A percentile compares a stretch with the other conserved stretches of the same genome.
Evolutionary conservation across 495 filamentous ascomycete genomes (phyloP).

Genomic region (Xylaria sp.): DNA sequence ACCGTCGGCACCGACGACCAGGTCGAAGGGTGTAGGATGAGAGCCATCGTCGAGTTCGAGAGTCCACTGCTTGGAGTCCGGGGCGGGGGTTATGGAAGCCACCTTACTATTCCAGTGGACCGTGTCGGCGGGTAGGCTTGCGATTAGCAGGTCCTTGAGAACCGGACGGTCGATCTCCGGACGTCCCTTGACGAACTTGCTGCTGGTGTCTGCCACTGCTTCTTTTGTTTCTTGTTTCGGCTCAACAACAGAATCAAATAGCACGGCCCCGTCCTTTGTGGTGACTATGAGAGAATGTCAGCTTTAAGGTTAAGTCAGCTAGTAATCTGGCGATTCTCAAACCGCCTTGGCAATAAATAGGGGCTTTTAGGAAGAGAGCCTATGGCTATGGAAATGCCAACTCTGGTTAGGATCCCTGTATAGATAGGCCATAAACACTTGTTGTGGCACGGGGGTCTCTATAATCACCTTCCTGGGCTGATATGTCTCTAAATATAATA

Average conservation of each 20-base stretch:
- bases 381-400: too few relatives aligned
- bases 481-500: too few relatives aligned
- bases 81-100: conserved; percentile 25
- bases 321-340: background rate
- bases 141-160: conserved; percentile 51
- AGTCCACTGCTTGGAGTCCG: conserved; percentile 34
- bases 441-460: too few relatives aligned
- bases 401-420: too few relatives aligned
- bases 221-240: background rate
- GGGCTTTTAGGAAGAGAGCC: too few relatives aligned
- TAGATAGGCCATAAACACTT: too few relatives aligned
- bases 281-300: conserved; percentile 31
- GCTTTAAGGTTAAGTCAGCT: background rate
- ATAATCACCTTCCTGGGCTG: too few relatives aligned
- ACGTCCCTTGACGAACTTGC: conserved; percentile 36
- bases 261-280: conserved; percentile 49
- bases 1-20: conserved; percentile 69
- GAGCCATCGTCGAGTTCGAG: conserved; percentile 47
- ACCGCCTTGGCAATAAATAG: background rate
- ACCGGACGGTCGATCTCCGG: conserved; percentile 58
- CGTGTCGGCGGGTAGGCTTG: conserved; percentile 42
- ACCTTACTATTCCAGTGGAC: conserved; percentile 59
- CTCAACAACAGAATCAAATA: conserved; percentile 44
- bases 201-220: background rate
- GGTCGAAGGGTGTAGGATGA: conserved; percentile 49